Percentiles rank a stretch among this genome's conserved stretches.
These are phyloP conservation scores for Heritiera littoralis DNA, from an alignment of 345 rosid genomes.

Conservation along the genomic window DNA sequence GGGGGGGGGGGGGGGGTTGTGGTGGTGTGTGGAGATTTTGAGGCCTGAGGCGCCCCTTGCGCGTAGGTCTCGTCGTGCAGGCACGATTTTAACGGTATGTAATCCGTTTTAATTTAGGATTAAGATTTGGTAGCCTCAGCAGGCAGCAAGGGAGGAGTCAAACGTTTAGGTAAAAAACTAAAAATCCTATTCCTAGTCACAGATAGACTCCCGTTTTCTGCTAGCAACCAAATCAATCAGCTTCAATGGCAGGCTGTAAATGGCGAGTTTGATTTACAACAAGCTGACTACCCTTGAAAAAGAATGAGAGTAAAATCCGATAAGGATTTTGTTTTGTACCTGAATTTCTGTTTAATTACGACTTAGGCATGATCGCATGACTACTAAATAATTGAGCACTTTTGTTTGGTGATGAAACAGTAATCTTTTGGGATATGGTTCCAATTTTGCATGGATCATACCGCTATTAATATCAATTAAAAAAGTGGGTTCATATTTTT, in stretches of 20 bases:
- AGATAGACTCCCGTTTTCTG: background rate
- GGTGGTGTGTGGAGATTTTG: background rate
- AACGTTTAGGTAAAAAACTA: background rate
- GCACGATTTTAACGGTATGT: background rate
- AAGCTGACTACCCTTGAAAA: background rate
- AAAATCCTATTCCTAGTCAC: background rate
- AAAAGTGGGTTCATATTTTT: background rate
- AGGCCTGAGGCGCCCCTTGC: slow-evolving; percentile 2
- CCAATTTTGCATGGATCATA: background rate
- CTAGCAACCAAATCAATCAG: background rate
- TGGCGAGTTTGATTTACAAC: background rate
- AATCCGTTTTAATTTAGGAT: background rate
- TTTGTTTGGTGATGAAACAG: background rate
- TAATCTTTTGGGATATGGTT: background rate
- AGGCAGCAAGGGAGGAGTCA: background rate
- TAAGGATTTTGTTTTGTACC: too few relatives aligned
- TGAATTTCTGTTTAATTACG: background rate
- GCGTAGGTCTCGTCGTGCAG: slow-evolving; percentile 1
- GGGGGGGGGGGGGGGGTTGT: too few relatives aligned
- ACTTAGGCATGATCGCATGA: background rate
- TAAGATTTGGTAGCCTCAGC: background rate
- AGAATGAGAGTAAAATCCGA: too few relatives aligned
- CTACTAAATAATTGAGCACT: background rate
- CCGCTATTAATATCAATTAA: background rate
- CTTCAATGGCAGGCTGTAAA: background rate